Conservation (phyloP, 805 yeast genomes). For the Cyberlindnera americana region DNA sequence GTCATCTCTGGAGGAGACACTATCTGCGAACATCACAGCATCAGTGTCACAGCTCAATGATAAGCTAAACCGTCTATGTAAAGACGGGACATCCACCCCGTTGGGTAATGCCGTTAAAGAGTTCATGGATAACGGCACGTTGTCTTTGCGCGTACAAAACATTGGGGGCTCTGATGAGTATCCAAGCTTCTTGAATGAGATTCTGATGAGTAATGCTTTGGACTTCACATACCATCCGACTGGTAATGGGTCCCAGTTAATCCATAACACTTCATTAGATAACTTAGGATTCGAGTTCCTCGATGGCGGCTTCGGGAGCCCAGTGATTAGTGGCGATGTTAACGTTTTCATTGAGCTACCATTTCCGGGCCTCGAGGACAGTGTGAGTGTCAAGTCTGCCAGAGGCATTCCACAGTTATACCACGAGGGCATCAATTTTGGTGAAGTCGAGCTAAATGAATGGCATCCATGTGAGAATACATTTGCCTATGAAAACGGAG, state of each 20-base stretch:
- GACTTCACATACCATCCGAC: conserved; percentile 17
- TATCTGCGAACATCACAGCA: conserved; percentile 15
- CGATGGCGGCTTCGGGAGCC: conserved; percentile 30
- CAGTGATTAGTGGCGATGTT: conserved; percentile 38
- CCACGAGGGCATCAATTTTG: conserved; percentile 39
- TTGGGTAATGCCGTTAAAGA: conserved; percentile 13
- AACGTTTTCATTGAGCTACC: conserved; percentile 32
- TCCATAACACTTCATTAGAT: conserved; percentile 37
- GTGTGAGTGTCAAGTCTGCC: conserved; percentile 17
- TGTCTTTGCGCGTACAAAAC: conserved; percentile 22
- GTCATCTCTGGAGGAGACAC: conserved; percentile 13
- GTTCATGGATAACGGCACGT: conserved; percentile 16
- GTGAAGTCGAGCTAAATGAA: conserved; percentile 38
- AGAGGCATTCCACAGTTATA: conserved; percentile 28
- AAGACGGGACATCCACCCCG: conserved; percentile 13
- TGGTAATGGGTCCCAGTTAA: conserved; percentile 18
- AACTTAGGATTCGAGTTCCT: conserved; percentile 34
- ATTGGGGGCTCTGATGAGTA: conserved; percentile 21
- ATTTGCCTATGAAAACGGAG: conserved; percentile 14
- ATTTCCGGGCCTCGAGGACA: conserved; percentile 23
- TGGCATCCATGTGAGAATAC: conserved; percentile 45
- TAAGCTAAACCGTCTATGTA: conserved; percentile 3
- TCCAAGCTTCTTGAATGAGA: conserved; percentile 22
- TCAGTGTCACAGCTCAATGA: conserved; percentile 8
- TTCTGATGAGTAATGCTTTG: conserved; percentile 15